phyloP scores from a whole-genome alignment of 352 stramenopile genomes.

The Phytopythium montanum region DNA sequence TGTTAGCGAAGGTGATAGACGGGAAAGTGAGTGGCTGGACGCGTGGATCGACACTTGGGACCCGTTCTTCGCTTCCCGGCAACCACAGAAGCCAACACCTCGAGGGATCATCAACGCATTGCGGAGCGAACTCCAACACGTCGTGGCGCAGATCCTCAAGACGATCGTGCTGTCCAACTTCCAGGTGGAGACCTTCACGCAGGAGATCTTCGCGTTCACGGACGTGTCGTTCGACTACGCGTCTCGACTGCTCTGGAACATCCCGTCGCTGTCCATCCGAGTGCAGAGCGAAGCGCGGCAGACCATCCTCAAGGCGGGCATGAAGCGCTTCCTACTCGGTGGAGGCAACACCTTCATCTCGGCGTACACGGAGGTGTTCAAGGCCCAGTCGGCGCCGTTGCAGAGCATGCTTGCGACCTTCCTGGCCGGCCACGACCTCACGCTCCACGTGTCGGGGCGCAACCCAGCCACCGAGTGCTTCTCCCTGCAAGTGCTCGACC shows the following conservation, averaged over 20 bases:
- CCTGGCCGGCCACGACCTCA: conserved; percentile 55
- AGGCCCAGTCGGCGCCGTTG: conserved; percentile 56
- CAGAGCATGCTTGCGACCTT: conserved; percentile 70
- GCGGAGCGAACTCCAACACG: conserved; percentile 45
- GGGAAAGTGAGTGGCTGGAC: neutral
- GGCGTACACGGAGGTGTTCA: conserved; percentile 64
- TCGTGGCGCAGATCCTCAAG: conserved; percentile 64
- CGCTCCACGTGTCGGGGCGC: conserved; percentile 48
- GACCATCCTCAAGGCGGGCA: conserved; percentile 57
- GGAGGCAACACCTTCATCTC: conserved; percentile 75
- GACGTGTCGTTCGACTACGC: conserved; percentile 72
- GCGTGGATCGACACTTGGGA: conserved; percentile 2
- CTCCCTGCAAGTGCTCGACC: conserved; percentile 62
- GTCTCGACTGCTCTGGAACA: conserved; percentile 66
- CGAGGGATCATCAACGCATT: conserved; percentile 27
- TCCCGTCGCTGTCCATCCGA: conserved; percentile 60
- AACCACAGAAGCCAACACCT: neutral
- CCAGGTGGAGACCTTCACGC: conserved; percentile 48
- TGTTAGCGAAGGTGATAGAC: neutral
- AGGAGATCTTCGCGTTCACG: conserved; percentile 75
- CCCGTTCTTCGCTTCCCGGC: neutral
- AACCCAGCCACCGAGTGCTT: conserved; percentile 54
- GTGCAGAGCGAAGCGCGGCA: conserved; percentile 33
- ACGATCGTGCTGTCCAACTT: conserved; percentile 75
- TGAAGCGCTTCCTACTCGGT: conserved; percentile 70